Evolutionary conservation across 176 grass and related monocot genomes (phyloP).

Genomic region (Raddia guianensis): DNA sequence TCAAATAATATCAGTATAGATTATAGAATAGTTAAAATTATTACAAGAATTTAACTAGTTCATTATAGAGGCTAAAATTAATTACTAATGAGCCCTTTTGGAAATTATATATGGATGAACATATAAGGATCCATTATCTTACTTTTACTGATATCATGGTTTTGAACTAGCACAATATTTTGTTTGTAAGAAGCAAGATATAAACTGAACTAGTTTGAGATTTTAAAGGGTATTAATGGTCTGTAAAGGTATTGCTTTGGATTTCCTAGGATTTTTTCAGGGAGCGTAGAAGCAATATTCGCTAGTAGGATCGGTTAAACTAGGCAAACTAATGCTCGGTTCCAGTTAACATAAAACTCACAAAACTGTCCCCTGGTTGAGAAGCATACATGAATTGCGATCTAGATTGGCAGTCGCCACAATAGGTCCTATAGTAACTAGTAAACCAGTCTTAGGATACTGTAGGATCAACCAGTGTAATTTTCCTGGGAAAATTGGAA

Average conservation of each 20-base stretch:
- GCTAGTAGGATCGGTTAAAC: background rate
- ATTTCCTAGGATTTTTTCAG: background rate
- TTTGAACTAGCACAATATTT: background rate
- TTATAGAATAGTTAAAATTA: background rate
- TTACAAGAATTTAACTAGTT: slow-evolving; percentile 12
- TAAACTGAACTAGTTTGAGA: slow-evolving; percentile 21
- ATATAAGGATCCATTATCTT: background rate
- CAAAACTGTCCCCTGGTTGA: slow-evolving; percentile 3
- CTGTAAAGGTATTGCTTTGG: background rate
- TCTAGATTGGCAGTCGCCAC: background rate
- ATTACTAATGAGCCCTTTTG: background rate
- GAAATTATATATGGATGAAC: background rate
- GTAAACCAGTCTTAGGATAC: slow-evolving; percentile 2
- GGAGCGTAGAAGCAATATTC: background rate
- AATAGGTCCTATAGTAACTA: background rate
- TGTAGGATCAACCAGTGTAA: background rate
- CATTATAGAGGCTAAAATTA: slow-evolving; percentile 12
- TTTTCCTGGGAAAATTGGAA: background rate
- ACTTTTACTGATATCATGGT: slow-evolving; percentile 20
- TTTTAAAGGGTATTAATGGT: background rate
- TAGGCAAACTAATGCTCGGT: background rate
- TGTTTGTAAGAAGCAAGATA: background rate
- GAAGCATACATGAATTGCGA: background rate
- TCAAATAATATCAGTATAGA: background rate
- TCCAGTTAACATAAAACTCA: slow-evolving; percentile 25